Evolutionary conservation across 2,329 filamentous ascomycete genomes (phyloP).

Genomic region (Ophiostoma sp.): DNA sequence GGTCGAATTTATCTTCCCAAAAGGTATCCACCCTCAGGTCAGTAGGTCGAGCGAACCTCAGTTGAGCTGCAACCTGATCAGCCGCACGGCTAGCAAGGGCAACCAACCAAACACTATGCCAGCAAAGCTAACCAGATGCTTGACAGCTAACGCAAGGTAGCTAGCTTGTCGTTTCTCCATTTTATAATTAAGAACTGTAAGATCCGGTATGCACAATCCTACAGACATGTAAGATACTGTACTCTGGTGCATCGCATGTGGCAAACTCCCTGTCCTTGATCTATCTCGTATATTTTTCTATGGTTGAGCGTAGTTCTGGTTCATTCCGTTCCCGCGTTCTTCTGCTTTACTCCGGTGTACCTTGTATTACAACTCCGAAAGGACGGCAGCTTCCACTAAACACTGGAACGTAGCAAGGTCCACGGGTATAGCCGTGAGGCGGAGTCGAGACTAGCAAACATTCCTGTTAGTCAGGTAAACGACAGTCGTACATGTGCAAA

Average conservation of each 20-base stretch:
- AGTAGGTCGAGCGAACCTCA: too few species aligned
- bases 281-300: not conserved
- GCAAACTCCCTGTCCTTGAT: not conserved
- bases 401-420: not conserved
- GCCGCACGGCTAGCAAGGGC: not conserved
- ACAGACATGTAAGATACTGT: constrained; percentile 3
- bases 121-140: not conserved
- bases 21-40: too few species aligned
- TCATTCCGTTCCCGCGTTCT: too few species aligned
- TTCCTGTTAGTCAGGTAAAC: not conserved
- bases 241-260: not conserved
- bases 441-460: not conserved
- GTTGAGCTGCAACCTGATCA: too few species aligned
- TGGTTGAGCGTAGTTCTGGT: too few species aligned
- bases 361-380: too few species aligned
- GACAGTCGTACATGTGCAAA: not conserved
- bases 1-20: too few species aligned
- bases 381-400: too few species aligned
- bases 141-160: too few species aligned
- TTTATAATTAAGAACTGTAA: not conserved
- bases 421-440: constrained; percentile 8
- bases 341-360: too few species aligned
- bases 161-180: too few species aligned
- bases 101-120: not conserved
- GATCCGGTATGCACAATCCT: not conserved